phyloP scores from a whole-genome alignment of 495 filamentous ascomycete genomes.

The Penicillium taxi region DNA sequence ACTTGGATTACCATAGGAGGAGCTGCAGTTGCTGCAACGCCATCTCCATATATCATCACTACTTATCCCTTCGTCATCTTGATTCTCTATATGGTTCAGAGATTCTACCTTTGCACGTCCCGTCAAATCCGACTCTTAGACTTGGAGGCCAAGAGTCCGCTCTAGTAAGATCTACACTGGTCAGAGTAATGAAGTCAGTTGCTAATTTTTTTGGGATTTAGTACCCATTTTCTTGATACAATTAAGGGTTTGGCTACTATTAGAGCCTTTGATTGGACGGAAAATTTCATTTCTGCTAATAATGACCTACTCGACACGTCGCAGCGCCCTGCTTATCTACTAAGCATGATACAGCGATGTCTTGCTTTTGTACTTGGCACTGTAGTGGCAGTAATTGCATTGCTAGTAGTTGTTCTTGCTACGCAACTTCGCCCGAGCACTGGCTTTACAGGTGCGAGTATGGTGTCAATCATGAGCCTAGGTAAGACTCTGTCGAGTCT shows the following conservation, averaged over 20 bases:
- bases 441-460: not conserved
- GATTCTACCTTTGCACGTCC: constrained; percentile 52
- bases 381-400: not conserved
- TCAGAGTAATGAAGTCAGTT: too few species aligned
- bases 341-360: constrained; percentile 1
- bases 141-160: constrained; percentile 38
- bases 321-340: not conserved
- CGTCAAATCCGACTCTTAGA: constrained; percentile 51
- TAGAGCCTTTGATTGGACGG: not conserved
- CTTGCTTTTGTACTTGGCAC: not conserved
- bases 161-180: not conserved
- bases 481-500: not conserved
- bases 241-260: not conserved
- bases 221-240: not conserved
- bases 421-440: not conserved
- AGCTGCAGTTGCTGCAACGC: constrained; percentile 22
- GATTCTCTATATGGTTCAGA: constrained; percentile 41
- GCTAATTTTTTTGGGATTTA: not conserved
- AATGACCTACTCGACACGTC: not conserved
- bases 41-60: constrained; percentile 14
- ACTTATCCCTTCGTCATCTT: constrained; percentile 14
- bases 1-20: constrained; percentile 8
- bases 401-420: not conserved
- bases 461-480: not conserved
- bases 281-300: not conserved